Evolutionary conservation across 306 rosid species (phyloP).

Genomic region (Clitoria ternatea): DNA sequence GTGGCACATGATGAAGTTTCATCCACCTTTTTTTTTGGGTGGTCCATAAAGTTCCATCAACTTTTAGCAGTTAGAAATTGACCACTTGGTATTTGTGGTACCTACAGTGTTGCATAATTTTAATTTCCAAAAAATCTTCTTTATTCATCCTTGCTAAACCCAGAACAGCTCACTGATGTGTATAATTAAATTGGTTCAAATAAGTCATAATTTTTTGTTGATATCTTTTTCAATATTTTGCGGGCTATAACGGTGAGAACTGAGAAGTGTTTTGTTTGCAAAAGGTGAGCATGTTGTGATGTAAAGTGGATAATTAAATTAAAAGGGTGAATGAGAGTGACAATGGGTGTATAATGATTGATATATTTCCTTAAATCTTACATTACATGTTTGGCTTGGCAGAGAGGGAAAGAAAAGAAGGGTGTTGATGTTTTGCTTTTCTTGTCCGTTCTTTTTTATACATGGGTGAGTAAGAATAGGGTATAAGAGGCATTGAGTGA

Average conservation of each 20-base stretch:
- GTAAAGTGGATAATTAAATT: conserved; percentile 7
- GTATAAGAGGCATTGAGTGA: neutral
- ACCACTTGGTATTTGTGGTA: neutral
- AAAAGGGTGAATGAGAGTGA: neutral
- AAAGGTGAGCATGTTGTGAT: neutral
- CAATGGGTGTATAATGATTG: neutral
- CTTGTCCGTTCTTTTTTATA: conserved; percentile 10
- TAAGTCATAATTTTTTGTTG: neutral
- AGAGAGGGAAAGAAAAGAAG: neutral
- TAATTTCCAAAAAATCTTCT: neutral
- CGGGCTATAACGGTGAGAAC: neutral
- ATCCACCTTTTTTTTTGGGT: neutral
- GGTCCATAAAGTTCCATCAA: neutral
- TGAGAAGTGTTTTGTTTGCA: neutral
- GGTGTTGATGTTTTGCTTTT: neutral
- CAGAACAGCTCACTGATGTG: neutral
- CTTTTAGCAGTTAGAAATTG: neutral
- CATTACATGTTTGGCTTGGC: neutral
- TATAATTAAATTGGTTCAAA: neutral
- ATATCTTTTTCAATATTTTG: neutral
- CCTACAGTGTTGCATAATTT: neutral
- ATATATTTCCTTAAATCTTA: conserved; percentile 1
- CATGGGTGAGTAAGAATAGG: neutral
- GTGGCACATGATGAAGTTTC: neutral
- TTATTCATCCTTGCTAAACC: neutral